Evolutionary conservation across 2,329 filamentous ascomycete genomes (phyloP).

Genomic region (Ophiostoma populinum): DNA sequence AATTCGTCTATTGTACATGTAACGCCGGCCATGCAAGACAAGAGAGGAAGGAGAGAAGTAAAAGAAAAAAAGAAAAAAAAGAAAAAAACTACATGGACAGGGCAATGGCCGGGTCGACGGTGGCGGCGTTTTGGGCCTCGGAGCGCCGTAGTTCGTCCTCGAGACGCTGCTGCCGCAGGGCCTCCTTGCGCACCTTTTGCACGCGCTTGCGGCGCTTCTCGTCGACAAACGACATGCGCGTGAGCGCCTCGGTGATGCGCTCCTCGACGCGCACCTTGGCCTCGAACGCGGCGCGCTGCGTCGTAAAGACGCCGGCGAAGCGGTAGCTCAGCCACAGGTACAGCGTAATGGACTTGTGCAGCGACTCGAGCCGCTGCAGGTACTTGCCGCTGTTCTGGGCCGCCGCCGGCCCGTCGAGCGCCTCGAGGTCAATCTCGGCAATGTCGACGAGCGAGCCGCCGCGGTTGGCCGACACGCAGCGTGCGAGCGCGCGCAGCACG

Average conservation of each 20-base stretch:
- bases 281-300: constrained; percentile 59
- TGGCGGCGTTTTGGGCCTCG: neutral
- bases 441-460: constrained; percentile 58
- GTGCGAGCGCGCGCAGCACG: constrained; percentile 47
- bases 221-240: constrained; percentile 33
- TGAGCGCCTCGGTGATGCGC: constrained; percentile 49
- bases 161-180: neutral
- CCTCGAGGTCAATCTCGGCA: constrained; percentile 49
- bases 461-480: constrained; percentile 48
- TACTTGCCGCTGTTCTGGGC: constrained; percentile 30
- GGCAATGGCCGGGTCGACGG: too few relatives aligned
- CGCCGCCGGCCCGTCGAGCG: constrained; percentile 46
- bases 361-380: constrained; percentile 50
- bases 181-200: constrained; percentile 5
- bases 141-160: neutral
- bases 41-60: neutral
- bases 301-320: constrained; percentile 63
- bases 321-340: constrained; percentile 93
- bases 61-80: neutral
- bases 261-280: constrained; percentile 63
- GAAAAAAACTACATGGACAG: neutral
- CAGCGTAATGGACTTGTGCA: constrained; percentile 69
- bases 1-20: too few relatives aligned
- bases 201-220: constrained; percentile 14
- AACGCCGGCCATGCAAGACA: too few relatives aligned